Evolutionary conservation across 2,329 filamentous ascomycete genomes (phyloP), one percentile per base, ranked within the genome.

Genomic region (Celoporthe dispersa): DNA sequence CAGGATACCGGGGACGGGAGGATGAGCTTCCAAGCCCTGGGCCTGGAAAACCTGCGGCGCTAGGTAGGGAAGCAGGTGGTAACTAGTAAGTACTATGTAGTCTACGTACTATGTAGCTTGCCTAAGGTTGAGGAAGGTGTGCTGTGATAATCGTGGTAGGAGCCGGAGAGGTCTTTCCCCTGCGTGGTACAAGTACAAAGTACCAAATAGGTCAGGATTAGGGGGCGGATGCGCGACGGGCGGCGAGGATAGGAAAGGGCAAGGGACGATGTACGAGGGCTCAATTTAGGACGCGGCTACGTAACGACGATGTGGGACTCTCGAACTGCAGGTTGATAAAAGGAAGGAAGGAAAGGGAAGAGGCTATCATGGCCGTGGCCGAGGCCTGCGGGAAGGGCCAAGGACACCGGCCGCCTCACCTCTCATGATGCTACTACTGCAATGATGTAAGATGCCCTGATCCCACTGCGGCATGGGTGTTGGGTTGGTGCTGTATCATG

Each of bases 251-350:
- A n/a, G 31, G 63, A 28, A 19, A 41, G 22, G 65, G 57, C n/a
- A 67, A 67, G 25, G 65, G 5, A 67, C 65, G 64, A 53, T 48
- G 64, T 60, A 35, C 65, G 35, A 25, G n/a, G 31, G 22, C 28
- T 11, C 7, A 39, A 39, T n/a, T n/a, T n/a, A n/a, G n/a, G 44
- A n/a, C 14, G 16, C 22, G 39, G 35, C 51, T 19, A 33, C 19
- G 31, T n/a, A n/a, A 64, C n/a, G 33, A 66, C n/a, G 51, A 53
- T 33, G 19, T 31, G 12, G 44, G 25, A 31, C 4, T 14, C 5
- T 39, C 11, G 37, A 39, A 39, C 2, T 11, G 7, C 12, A 12
- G 11, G 37, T 39, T 39, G 37, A 39, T 12, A 37, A 44, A 44
- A 44, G 22, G n/a, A n/a, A 48, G 6, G 9, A 22, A 41, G 16